A percentile compares a stretch with the other conserved stretches of the same genome.
phyloP scores from a whole-genome alignment of 2,329 filamentous ascomycete species.

The Grosmannia serpens region DNA sequence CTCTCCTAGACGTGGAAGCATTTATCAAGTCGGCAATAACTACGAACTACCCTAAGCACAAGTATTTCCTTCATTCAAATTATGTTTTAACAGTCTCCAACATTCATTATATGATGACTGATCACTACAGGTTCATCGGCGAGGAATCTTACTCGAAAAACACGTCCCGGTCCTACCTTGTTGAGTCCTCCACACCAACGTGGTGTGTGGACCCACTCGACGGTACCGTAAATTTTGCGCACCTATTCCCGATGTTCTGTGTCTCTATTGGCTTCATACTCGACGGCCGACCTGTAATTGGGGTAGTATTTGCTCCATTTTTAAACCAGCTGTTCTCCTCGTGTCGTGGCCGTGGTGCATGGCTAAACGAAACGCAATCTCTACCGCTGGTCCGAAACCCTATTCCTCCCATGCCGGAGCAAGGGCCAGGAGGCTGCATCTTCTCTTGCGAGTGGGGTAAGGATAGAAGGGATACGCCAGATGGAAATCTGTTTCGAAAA shows the following conservation, averaged over 20 bases:
- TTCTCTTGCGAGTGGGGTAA: constrained; percentile 75
- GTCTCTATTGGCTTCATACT: constrained; percentile 63
- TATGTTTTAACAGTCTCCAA: too few species aligned
- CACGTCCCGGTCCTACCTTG: constrained; percentile 55
- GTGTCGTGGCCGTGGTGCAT: constrained; percentile 54
- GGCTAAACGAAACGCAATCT: constrained; percentile 51
- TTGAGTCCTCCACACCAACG: constrained; percentile 45
- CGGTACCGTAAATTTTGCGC: constrained; percentile 72
- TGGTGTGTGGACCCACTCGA: constrained; percentile 72
- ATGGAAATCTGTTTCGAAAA: constrained; percentile 60
- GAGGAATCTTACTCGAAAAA: constrained; percentile 67
- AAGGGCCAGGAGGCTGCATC: constrained; percentile 57
- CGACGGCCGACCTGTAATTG: constrained; percentile 48
- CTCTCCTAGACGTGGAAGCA: constrained; percentile 50
- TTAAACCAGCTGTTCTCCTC: constrained; percentile 58
- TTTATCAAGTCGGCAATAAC: constrained; percentile 53
- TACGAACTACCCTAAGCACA: constrained; percentile 51
- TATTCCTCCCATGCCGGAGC: constrained; percentile 48
- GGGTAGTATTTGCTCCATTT: constrained; percentile 63
- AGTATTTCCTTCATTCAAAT: constrained; percentile 30
- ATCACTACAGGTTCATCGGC: constrained; percentile 51
- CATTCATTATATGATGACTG: not conserved
- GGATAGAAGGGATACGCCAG: constrained; percentile 53
- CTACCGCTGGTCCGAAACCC: constrained; percentile 54
- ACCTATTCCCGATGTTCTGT: constrained; percentile 72